Evolutionary conservation across 2,329 filamentous ascomycete genomes (phyloP).

Genomic region (Blastomyces emzantsi): DNA sequence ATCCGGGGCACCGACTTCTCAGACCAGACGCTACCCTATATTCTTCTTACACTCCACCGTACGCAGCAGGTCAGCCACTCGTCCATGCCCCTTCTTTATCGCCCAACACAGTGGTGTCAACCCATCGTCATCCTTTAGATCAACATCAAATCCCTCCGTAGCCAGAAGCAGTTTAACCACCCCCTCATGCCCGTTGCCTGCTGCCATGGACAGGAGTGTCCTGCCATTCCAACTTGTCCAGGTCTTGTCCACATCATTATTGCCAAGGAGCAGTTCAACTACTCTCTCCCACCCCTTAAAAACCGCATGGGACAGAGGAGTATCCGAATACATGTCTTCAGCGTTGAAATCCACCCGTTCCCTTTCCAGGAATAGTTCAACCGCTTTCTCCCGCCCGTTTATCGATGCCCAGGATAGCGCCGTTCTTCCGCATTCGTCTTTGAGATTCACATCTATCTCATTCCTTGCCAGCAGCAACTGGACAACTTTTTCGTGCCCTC

Average conservation of each 20-base stretch:
- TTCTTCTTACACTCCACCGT: not conserved
- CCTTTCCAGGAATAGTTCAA: conserved; percentile 3
- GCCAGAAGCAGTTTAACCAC: not conserved
- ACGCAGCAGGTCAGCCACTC: not conserved
- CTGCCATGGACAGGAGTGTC: not conserved
- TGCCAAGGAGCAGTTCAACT: not conserved
- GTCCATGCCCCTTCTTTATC: not conserved
- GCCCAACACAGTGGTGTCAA: not conserved
- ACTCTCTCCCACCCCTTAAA: not conserved
- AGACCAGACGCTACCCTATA: not conserved
- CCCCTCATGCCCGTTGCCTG: not conserved
- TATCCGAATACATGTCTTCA: not conserved
- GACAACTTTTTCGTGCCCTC: not conserved
- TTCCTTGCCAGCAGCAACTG: conserved; percentile 5
- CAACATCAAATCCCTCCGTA: not conserved
- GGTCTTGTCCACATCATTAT: not conserved
- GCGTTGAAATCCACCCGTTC: conserved; percentile 9
- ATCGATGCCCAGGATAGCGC: conserved; percentile 10
- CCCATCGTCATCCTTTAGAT: not conserved
- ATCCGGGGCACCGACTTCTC: not conserved
- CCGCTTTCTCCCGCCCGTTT: not conserved
- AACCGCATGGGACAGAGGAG: not conserved
- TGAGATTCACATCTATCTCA: not conserved
- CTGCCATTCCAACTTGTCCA: not conserved
- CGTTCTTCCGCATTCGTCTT: conserved; percentile 2